Evolutionary conservation across 1,284 basidiomycete genomes (phyloP).

Genomic region (Leucoagaricus sp.): DNA sequence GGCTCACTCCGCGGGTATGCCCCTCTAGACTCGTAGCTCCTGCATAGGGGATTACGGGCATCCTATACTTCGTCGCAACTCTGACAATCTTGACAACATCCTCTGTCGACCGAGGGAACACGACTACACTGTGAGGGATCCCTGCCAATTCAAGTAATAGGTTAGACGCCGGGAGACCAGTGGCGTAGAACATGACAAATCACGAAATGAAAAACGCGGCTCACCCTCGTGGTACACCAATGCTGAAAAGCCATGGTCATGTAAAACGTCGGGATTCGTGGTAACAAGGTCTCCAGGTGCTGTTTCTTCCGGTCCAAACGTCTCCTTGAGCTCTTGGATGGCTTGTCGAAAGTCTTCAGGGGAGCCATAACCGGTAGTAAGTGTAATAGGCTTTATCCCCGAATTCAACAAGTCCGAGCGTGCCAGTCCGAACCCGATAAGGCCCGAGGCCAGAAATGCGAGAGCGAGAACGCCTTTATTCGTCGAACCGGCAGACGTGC

Average conservation of each 20-base stretch:
- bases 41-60: constrained; percentile 70
- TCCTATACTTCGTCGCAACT: constrained; percentile 63
- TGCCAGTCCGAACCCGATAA: neutral
- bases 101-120: constrained; percentile 58
- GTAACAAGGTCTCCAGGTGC: constrained; percentile 42
- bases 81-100: constrained; percentile 72
- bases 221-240: constrained; percentile 60
- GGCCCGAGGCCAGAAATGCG: neutral
- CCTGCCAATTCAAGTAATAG: constrained; percentile 28
- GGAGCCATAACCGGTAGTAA: constrained; percentile 36
- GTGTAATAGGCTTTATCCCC: neutral
- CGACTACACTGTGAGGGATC: constrained; percentile 49
- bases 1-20: constrained; percentile 60
- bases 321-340: constrained; percentile 45
- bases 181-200: neutral
- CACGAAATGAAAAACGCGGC: constrained; percentile 9
- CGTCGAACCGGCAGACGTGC: neutral
- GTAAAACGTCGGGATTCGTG: constrained; percentile 55
- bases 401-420: neutral
- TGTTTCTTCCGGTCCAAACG: constrained; percentile 24
- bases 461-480: neutral
- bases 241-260: constrained; percentile 57
- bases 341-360: constrained; percentile 52
- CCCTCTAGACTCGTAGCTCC: constrained; percentile 75
- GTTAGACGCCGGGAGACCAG: neutral